Evolutionary conservation across 1,139 yeast species (phyloP), one percentile per base, ranked within the genome.

Genomic region (Hansenula sp.): DNA sequence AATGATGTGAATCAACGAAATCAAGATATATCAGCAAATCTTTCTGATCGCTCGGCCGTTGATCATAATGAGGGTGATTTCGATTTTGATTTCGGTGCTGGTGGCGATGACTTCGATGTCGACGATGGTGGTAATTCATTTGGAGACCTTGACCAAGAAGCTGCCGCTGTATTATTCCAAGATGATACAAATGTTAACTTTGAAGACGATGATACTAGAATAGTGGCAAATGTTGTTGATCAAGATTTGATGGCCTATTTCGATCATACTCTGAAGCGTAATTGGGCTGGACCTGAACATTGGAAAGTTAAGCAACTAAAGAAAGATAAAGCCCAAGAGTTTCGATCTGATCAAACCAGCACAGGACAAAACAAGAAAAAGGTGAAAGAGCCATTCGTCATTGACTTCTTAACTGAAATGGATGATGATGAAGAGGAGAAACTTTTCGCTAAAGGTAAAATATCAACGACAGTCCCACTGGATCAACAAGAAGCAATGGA

Each of bases 241-340:
- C 74, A 74, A 46, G 89, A 84, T 54, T 70, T 88, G 43, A 81
- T 89, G 81, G 81, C 88, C 1, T 86, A 86, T 60, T 87, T 88
- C 61, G 95, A 88, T 58, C 81, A 79, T 48, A 74, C 78, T 16
- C 67, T 87, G 66, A 79, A 74, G 49, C 73, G 77, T 38, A 83
- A 79, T 60, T 89, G 96, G 96, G 77, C 95, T 36, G 96, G 96
- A 9, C 93, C 96, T 6, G 94, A 88, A 50, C 94, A 89, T 63
- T 93, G 98, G 98, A 86, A 85, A 63, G 87, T 91, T 11, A 69
- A 77, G 36, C 78, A 80, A 25, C 69, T 85, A 45, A 83, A 74
- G 53, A 57, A 60, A 46, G 51, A 44, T 18, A 48, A 46, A 29
- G 39, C 47, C 17, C 34, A 24, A 16, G 46, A 60, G 54, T 38